A percentile compares a stretch with the other conserved stretches of the same genome.
These are phyloP conservation scores for Penicillium soppii DNA, from an alignment of 495 filamentous ascomycete species.

Conservation along the genomic window DNA sequence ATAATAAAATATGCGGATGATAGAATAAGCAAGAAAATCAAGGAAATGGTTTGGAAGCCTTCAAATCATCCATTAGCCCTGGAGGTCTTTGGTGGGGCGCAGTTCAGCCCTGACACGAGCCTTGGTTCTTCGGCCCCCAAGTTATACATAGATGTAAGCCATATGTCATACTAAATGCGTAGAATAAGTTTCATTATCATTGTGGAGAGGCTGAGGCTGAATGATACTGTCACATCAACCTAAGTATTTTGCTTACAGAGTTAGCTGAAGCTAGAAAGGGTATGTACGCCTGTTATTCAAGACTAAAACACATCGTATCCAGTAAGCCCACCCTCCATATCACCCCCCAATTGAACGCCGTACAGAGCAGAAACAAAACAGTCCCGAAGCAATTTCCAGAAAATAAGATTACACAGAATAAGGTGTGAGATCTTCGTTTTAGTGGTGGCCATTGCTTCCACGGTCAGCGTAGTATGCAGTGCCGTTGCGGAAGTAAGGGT, in stretches of 20 bases:
- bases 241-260: slow-evolving; percentile 1
- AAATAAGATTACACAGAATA: slow-evolving; percentile 24
- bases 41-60: background rate
- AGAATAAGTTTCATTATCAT: background rate
- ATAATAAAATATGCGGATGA: background rate
- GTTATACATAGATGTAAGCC: background rate
- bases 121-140: slow-evolving; percentile 3
- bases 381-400: slow-evolving; percentile 8
- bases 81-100: slow-evolving; percentile 11
- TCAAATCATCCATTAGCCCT: background rate
- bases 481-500: slow-evolving; percentile 87
- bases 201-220: slow-evolving; percentile 13
- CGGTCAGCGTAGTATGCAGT: slow-evolving; percentile 53
- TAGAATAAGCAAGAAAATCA: background rate
- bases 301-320: slow-evolving; percentile 33
- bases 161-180: background rate
- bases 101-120: slow-evolving; percentile 20
- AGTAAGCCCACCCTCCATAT: slow-evolving; percentile 32
- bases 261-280: slow-evolving; percentile 12
- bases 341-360: slow-evolving; percentile 43
- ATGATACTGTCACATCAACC: slow-evolving; percentile 5
- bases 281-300: slow-evolving; percentile 38
- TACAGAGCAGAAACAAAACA: slow-evolving; percentile 29
- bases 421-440: slow-evolving; percentile 6
- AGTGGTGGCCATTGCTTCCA: slow-evolving; percentile 44